Evolutionary conservation across 208 protist species (phyloP), one percentile per base, ranked within the genome.

Genomic region (Crithidia fasciculata): DNA sequence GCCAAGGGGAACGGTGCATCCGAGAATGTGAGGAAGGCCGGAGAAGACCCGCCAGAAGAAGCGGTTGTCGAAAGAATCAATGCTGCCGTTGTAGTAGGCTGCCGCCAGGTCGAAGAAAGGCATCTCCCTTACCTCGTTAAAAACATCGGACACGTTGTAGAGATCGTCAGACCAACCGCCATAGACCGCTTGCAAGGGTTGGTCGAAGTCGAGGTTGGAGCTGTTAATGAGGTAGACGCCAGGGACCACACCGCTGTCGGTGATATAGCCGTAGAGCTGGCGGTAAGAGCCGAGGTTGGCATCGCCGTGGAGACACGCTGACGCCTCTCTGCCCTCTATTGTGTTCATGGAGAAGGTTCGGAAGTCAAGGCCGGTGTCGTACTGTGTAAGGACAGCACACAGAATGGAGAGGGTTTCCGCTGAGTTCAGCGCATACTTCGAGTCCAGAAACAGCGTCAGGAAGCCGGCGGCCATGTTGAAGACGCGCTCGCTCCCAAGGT

Each of bases 91-190:
- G 39, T 7, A 43, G 58, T 44, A 54, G 28, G 50, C n/a, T 0
- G 6, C 19, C 18, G 45, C 7, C 12, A 50, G 10, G 10, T 18
- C 6, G 28, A 59, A 62, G 13, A 66, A n/a, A 15, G 41, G 28
- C 28, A 28, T 36, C 2, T 19, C 19, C 3, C 2, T 37, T 2
- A 19, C 12, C 15, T n/a, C 16, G n/a, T 0, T 37, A 2, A 5
- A 66, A 50, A 39, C 0, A 4, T 16, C 28, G 3, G 60, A 47
- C 37, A 75, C 15, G 60, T 75, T 75, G 8, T 59, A 55, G 5
- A 10, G 4, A 4, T 4, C 3, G 13, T 28, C 2, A 2, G 49
- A 60, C 70, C 57, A 62, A 0, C 57, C n/a, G n/a, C 57, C 57
- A 37, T 62, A 62, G 12, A 47, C 60, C 58, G 52, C 8, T 15